Conservation (phyloP, 2,329 filamentous ascomycete species). For the Boeremia lycopersici region DNA sequence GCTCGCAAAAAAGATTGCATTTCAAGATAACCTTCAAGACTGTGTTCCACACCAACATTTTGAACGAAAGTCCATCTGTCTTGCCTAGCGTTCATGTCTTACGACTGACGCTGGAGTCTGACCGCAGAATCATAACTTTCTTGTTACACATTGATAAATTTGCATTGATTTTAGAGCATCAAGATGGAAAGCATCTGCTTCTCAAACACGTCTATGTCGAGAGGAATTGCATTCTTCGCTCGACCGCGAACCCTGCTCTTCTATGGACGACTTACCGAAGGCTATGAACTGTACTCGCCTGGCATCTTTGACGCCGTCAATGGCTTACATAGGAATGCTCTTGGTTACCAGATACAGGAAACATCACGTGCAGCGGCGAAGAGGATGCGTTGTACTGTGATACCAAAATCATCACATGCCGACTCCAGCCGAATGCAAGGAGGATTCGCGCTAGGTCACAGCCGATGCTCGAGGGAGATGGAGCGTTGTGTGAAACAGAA, state of each 20-base stretch:
- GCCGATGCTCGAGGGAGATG: constrained; percentile 22
- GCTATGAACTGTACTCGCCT: constrained; percentile 10
- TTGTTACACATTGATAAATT: background rate
- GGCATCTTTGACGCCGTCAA: constrained; percentile 20
- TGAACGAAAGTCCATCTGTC: no score
- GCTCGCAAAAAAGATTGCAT: no score
- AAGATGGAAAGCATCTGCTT: background rate
- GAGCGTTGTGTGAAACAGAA: constrained; percentile 32
- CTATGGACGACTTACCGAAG: background rate
- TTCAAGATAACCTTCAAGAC: no score
- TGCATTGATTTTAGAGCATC: background rate
- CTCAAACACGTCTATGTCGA: background rate
- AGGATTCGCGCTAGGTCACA: constrained; percentile 25
- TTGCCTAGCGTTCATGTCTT: background rate
- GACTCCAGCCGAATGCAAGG: constrained; percentile 34
- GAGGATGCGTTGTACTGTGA: constrained; percentile 26
- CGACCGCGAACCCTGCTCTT: constrained; percentile 5
- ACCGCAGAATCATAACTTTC: background rate
- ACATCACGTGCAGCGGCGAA: constrained; percentile 26
- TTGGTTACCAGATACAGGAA: background rate
- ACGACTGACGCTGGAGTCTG: background rate
- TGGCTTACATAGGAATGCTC: constrained; percentile 41
- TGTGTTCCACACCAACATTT: no score
- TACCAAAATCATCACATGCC: constrained; percentile 29
- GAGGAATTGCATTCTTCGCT: constrained; percentile 14